Conservation (phyloP, 1,284 basidiomycete species). For the Ganoderma sinense region DNA sequence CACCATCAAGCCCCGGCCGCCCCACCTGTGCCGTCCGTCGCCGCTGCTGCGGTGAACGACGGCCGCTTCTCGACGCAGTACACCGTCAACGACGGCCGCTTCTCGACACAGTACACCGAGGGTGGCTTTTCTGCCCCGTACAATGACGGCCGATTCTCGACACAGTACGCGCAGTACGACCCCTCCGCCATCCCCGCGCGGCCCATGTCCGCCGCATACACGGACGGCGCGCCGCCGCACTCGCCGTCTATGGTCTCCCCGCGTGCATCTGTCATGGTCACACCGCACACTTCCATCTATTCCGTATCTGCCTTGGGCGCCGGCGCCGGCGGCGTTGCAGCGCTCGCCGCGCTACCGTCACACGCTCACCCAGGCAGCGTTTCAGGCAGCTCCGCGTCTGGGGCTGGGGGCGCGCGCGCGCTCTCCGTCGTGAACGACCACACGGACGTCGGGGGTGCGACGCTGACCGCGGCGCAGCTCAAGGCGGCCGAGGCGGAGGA, state of each 20-base stretch:
- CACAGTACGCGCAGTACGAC: constrained; percentile 12
- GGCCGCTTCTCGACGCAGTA: constrained; percentile 4
- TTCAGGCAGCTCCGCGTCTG: constrained; percentile 1
- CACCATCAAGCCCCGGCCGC: constrained; percentile 4
- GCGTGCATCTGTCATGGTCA: neutral
- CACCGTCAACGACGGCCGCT: neutral
- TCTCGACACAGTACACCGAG: neutral
- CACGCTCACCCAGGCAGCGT: constrained; percentile 11
- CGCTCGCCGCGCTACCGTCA: neutral
- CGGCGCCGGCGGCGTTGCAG: neutral
- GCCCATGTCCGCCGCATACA: neutral
- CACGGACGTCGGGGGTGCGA: neutral
- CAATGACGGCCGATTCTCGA: constrained; percentile 8
- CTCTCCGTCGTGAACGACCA: constrained; percentile 29
- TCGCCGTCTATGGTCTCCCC: neutral
- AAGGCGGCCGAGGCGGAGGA: constrained; percentile 29
- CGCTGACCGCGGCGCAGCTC: constrained; percentile 26
- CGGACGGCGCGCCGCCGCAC: neutral
- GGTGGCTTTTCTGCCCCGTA: neutral
- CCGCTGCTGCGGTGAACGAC: neutral
- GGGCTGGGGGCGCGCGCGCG: constrained; percentile 10
- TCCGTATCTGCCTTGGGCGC: neutral
- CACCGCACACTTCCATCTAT: constrained; percentile 1
- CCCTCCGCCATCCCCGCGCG: constrained; percentile 15
- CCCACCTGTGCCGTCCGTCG: neutral